A percentile compares a stretch with the other conserved stretches of the same genome.
These are phyloP conservation scores for Przewalskia tangutica DNA, from an alignment of 257 asterid genomes.

Conservation along the genomic window DNA sequence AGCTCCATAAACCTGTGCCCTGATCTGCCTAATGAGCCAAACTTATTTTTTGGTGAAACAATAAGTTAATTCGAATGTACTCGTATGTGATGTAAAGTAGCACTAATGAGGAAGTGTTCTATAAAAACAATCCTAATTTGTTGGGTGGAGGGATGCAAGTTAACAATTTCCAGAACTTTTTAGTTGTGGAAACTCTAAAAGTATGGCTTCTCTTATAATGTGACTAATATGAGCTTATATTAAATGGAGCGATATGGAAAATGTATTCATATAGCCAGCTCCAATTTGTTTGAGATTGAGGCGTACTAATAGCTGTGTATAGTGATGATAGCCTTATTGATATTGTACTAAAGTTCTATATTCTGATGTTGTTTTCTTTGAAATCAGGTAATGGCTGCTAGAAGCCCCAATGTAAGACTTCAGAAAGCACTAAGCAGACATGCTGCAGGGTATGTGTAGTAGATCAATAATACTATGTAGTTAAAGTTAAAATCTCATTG, in stretches of 20 bases:
- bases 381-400: constrained; percentile 88
- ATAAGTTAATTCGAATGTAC: too few species aligned
- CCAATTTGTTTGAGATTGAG: background rate
- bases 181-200: too few species aligned
- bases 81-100: too few species aligned
- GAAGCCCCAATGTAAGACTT: constrained; percentile 78
- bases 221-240: background rate
- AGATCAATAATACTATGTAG: background rate
- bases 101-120: too few species aligned
- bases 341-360: background rate
- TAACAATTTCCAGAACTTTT: background rate
- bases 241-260: background rate
- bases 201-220: constrained; percentile 19
- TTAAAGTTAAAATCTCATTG: background rate
- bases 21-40: too few species aligned
- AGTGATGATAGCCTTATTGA: background rate
- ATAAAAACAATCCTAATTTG: too few species aligned
- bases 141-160: background rate
- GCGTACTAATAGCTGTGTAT: background rate
- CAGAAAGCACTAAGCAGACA: constrained; percentile 59
- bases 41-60: too few species aligned
- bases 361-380: background rate
- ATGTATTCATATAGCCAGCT: too few species aligned
- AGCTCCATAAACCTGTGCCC: too few species aligned
- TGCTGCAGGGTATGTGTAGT: constrained; percentile 39